phyloP scores from a whole-genome alignment of 176 grass and related monocot genomes.

The Aechmea fasciata region DNA sequence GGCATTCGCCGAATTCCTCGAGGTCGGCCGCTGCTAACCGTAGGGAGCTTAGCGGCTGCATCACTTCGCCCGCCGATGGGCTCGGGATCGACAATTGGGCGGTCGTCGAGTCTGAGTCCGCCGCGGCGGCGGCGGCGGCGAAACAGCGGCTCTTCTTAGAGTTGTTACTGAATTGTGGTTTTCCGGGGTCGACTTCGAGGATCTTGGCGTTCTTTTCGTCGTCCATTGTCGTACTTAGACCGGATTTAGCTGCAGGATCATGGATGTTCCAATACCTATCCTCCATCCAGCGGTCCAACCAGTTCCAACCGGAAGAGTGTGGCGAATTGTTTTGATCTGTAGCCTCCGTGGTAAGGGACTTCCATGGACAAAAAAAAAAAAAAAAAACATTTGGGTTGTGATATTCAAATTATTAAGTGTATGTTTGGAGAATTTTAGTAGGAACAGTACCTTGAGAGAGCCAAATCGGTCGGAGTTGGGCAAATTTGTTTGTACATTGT shows the following conservation, averaged over 20 bases:
- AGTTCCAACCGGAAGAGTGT: constrained; percentile 65
- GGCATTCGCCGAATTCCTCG: constrained; percentile 56
- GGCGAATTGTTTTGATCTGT: not conserved
- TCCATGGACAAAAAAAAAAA: too few species aligned
- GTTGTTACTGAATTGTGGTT: constrained; percentile 37
- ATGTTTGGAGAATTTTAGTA: too few species aligned
- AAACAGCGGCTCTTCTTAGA: constrained; percentile 42
- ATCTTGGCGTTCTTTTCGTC: constrained; percentile 93
- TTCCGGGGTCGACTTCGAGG: constrained; percentile 78
- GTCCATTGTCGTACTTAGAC: constrained; percentile 14
- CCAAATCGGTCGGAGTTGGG: constrained; percentile 40
- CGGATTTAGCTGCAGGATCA: too few species aligned
- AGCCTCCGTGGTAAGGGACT: too few species aligned
- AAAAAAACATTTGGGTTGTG: too few species aligned
- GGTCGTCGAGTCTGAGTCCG: constrained; percentile 51
- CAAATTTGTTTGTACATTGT: constrained; percentile 17
- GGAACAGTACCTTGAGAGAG: constrained; percentile 38
- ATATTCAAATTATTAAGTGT: too few species aligned
- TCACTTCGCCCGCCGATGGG: constrained; percentile 49
- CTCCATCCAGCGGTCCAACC: constrained; percentile 85
- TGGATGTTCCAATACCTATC: constrained; percentile 36
- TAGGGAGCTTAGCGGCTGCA: constrained; percentile 39
- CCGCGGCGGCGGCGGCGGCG: constrained; percentile 43
- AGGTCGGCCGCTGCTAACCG: constrained; percentile 22
- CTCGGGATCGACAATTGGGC: constrained; percentile 58